Evolutionary conservation across 257 asterid genomes (phyloP).

Genomic region (Petunia secreta): DNA sequence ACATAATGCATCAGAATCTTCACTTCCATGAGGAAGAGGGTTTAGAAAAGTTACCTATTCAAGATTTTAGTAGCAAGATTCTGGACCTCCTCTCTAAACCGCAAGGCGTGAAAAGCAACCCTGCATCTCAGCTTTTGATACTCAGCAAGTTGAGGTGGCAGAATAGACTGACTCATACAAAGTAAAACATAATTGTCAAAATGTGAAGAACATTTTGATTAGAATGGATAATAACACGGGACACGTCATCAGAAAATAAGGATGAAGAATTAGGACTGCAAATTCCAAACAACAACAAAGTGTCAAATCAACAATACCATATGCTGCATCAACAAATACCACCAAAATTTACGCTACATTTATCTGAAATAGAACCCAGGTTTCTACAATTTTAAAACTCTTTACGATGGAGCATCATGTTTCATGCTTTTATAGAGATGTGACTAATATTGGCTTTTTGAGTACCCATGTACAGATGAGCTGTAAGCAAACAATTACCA

Average conservation of each 20-base stretch:
- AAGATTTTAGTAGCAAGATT: constrained; percentile 86
- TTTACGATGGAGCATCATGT: background rate
- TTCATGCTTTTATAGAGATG: background rate
- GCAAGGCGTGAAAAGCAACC: constrained; percentile 88
- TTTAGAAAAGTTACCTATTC: constrained; percentile 46
- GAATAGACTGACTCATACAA: constrained; percentile 56
- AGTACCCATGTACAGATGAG: background rate
- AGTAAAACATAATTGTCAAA: constrained; percentile 27
- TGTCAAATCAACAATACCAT: background rate
- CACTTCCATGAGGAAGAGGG: constrained; percentile 16
- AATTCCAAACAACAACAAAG: background rate
- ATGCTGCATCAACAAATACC: background rate
- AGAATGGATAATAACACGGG: background rate
- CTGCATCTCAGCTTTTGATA: constrained; percentile 93
- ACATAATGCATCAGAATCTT: background rate
- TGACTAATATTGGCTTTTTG: background rate
- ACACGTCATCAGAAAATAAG: background rate
- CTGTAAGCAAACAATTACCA: background rate
- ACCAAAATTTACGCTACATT: background rate
- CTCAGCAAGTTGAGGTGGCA: constrained; percentile 83
- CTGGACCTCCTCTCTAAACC: constrained; percentile 83
- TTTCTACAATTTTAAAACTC: background rate
- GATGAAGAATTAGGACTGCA: background rate
- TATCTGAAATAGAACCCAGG: background rate
- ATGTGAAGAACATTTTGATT: constrained; percentile 14